Conservation (phyloP, 129 eudicot species). For the Centrapalus pauciflorus region DNA sequence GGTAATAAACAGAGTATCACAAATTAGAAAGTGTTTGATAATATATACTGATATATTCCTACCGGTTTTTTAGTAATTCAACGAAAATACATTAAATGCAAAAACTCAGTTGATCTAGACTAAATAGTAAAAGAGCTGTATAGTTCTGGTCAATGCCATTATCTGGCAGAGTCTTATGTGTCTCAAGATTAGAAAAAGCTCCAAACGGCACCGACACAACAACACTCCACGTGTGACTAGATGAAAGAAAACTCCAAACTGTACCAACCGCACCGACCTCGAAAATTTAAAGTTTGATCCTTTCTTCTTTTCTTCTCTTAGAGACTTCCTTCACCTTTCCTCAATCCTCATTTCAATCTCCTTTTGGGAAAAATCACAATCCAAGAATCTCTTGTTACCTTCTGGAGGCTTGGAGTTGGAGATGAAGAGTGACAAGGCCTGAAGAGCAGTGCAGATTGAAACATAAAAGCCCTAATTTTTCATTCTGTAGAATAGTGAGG, state of each 20-base stretch:
- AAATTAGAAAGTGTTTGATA: not conserved
- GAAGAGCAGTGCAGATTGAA: not conserved
- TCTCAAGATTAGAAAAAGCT: conserved; percentile 14
- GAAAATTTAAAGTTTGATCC: conserved; percentile 8
- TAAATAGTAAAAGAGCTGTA: not conserved
- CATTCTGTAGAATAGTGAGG: not conserved
- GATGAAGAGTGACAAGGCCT: conserved; percentile 5
- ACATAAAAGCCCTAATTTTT: not conserved
- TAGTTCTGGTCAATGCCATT: conserved; percentile 7
- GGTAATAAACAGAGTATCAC: not conserved
- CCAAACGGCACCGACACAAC: conserved; percentile 18
- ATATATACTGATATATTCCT: not conserved
- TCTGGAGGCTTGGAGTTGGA: conserved; percentile 12
- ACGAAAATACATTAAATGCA: conserved; percentile 2
- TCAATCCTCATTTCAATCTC: conserved; percentile 13
- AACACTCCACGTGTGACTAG: conserved; percentile 23
- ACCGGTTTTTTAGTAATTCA: conserved; percentile 5
- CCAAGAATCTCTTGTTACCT: not conserved
- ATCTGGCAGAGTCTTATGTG: conserved; percentile 32
- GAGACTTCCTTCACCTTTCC: conserved; percentile 7
- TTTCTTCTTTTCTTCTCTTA: conserved; percentile 5
- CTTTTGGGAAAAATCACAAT: conserved; percentile 17
- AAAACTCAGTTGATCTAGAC: not conserved
- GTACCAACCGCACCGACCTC: conserved; percentile 28
- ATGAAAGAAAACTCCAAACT: conserved; percentile 11